Conservation (phyloP, 805 yeast species). For the Torulaspora delbrueckii region DNA sequence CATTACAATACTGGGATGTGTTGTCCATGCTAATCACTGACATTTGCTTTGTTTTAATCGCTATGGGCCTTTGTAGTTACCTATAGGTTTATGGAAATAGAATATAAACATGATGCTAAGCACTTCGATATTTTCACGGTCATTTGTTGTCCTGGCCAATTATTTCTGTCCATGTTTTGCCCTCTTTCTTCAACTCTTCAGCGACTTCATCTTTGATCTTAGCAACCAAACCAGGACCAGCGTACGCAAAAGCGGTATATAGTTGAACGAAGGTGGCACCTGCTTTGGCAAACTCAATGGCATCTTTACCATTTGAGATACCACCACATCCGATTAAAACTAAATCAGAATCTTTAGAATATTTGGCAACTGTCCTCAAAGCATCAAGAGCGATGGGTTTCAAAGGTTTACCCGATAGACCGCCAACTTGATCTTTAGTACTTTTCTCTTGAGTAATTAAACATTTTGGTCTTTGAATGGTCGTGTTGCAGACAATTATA, state of each 20-base stretch:
- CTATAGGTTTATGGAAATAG: conserved; percentile 10
- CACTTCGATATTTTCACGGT: neutral
- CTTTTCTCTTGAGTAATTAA: conserved; percentile 46
- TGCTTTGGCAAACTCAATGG: conserved; percentile 83
- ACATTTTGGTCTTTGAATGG: conserved; percentile 70
- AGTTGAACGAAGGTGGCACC: conserved; percentile 89
- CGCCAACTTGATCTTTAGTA: conserved; percentile 64
- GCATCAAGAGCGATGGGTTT: conserved; percentile 75
- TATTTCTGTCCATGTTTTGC: conserved; percentile 79
- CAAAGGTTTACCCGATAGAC: conserved; percentile 87
- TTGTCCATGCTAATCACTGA: conserved; percentile 33
- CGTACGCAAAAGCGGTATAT: conserved; percentile 86
- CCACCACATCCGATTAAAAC: conserved; percentile 95
- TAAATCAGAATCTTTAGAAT: conserved; percentile 66
- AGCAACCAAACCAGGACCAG: conserved; percentile 80
- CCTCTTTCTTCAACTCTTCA: conserved; percentile 59
- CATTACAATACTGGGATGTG: conserved; percentile 34
- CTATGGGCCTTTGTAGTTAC: conserved; percentile 29
- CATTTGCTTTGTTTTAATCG: conserved; percentile 31
- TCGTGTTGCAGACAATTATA: conserved; percentile 87
- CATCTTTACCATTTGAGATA: conserved; percentile 80
- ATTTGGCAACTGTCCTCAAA: conserved; percentile 61
- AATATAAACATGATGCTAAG: conserved; percentile 1
- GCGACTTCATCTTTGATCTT: conserved; percentile 56
- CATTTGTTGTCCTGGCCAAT: conserved; percentile 55